Percentiles rank a stretch among this genome's conserved stretches.
phyloP scores from a whole-genome alignment of 495 filamentous ascomycete species.

The Aspergillus sclerotioniger region DNA sequence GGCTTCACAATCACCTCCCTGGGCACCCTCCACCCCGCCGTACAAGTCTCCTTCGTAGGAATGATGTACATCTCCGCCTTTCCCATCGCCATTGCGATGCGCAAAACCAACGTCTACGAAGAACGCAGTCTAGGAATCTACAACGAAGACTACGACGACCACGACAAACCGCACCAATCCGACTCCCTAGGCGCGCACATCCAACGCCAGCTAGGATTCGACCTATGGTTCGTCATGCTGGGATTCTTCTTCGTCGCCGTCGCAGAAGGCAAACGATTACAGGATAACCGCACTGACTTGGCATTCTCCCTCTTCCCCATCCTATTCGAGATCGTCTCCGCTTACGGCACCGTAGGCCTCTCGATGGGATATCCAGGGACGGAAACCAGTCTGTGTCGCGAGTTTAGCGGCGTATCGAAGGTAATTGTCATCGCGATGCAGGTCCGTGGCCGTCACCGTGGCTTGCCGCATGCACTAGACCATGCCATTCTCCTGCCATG shows the following conservation, averaged over 20 bases:
- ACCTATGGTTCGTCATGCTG: conserved; percentile 85
- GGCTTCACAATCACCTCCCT: conserved; percentile 76
- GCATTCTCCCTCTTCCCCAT: conserved; percentile 60
- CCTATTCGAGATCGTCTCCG: conserved; percentile 82
- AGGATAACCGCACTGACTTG: conserved; percentile 34
- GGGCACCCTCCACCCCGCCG: conserved; percentile 70
- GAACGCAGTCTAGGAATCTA: conserved; percentile 84
- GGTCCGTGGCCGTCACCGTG: conserved; percentile 80
- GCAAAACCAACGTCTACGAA: conserved; percentile 89
- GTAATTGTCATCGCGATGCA: conserved; percentile 84
- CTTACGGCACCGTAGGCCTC: conserved; percentile 89
- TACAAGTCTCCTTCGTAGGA: conserved; percentile 84
- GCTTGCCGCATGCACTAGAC: conserved; percentile 81
- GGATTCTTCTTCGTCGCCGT: conserved; percentile 81
- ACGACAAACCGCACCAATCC: conserved; percentile 37
- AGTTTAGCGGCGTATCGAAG: conserved; percentile 70
- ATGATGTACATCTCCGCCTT: conserved; percentile 99
- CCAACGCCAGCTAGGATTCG: conserved; percentile 79
- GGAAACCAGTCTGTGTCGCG: conserved; percentile 67
- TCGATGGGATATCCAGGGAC: conserved; percentile 67
- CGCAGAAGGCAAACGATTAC: conserved; percentile 62
- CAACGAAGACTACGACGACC: conserved; percentile 35
- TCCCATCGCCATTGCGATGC: conserved; percentile 83
- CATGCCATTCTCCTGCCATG: conserved; percentile 75
- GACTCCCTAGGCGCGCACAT: conserved; percentile 63